phyloP scores from a whole-genome alignment of 441 rosid genomes.

The Dalechampia spathulata region DNA sequence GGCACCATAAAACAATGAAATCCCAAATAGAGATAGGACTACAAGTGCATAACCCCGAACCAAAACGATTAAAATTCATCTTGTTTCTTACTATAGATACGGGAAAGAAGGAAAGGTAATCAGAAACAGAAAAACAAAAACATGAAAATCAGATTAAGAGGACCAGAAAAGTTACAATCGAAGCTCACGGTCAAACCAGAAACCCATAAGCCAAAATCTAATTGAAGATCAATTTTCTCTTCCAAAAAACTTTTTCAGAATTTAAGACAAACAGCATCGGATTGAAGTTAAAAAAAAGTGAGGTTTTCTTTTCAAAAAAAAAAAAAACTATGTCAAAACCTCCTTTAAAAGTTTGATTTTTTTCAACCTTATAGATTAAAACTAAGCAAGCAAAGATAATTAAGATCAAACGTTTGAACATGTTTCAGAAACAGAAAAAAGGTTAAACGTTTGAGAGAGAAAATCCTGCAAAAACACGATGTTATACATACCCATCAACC shows the following conservation, averaged over 20 bases:
- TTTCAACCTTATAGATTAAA: no score
- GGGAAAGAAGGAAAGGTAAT: no score
- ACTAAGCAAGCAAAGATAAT: no score
- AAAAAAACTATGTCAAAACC: no score
- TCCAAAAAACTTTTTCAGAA: neutral
- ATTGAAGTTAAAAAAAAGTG: neutral
- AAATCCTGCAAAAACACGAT: neutral
- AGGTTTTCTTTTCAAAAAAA: neutral
- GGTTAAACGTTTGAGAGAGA: neutral
- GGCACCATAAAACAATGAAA: neutral
- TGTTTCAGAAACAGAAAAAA: neutral
- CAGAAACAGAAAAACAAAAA: no score
- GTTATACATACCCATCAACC: slow-evolving; percentile 17
- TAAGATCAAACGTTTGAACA: no score
- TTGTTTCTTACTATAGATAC: neutral
- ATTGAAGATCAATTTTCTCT: slow-evolving; percentile 1
- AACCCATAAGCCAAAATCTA: slow-evolving; percentile 8
- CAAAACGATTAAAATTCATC: neutral
- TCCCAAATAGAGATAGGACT: neutral
- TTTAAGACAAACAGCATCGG: neutral
- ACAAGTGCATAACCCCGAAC: neutral
- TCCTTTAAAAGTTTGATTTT: no score
- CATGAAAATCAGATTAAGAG: neutral
- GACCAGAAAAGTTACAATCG: neutral
- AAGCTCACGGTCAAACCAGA: slow-evolving; percentile 1